Evolutionary conservation across 176 grass and related monocot genomes (phyloP).

Genomic region (Luzula sylvatica): DNA sequence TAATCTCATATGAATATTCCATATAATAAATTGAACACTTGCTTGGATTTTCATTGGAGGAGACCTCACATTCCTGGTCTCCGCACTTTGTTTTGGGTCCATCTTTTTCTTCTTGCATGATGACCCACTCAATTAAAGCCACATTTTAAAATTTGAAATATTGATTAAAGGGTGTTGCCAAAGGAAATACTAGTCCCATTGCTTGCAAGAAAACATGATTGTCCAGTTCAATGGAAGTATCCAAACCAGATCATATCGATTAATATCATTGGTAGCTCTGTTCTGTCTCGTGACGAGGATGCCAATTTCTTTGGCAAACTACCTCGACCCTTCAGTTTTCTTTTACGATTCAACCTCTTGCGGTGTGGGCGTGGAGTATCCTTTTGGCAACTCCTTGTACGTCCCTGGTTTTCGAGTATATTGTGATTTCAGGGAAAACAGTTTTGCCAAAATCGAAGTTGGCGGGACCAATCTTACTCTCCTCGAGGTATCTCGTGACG

Average conservation of each 20-base stretch:
- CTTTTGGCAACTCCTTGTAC: not conserved
- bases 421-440: not conserved
- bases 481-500: constrained; percentile 2
- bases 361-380: not conserved
- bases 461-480: not conserved
- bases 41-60: too few species aligned
- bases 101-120: too few species aligned
- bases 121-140: too few species aligned
- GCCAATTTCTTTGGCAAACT: not conserved
- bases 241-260: not conserved
- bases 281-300: not conserved
- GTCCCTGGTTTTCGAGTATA: not conserved
- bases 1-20: too few species aligned
- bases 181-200: too few species aligned
- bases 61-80: too few species aligned
- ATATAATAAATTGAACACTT: too few species aligned
- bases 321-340: not conserved
- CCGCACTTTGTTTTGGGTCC: too few species aligned
- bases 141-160: too few species aligned
- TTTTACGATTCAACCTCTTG: not conserved
- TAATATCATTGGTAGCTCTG: not conserved
- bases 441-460: not conserved
- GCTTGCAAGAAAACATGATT: not conserved
- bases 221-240: not conserved
- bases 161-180: too few species aligned